phyloP scores from a whole-genome alignment of 495 filamentous ascomycete species.

The Podospora pseudopauciseta region DNA sequence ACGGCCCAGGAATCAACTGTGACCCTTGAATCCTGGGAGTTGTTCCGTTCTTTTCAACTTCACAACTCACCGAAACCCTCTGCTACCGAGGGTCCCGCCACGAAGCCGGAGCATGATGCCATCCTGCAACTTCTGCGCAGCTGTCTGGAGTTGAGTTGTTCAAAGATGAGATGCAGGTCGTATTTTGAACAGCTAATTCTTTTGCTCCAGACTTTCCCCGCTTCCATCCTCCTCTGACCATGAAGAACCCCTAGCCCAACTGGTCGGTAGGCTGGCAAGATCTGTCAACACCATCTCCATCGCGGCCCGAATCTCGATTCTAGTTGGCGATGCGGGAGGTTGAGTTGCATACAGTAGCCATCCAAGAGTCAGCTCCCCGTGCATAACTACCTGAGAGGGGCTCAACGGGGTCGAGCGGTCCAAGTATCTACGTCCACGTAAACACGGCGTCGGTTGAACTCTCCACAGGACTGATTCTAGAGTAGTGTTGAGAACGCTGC shows the following conservation, averaged over 20 bases:
- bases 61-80: background rate
- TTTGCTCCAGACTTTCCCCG: background rate
- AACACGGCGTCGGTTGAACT: background rate
- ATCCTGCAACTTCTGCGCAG: background rate
- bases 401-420: background rate
- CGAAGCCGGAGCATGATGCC: background rate
- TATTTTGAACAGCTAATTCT: background rate
- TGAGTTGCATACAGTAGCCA: background rate
- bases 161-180: background rate
- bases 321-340: background rate
- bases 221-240: background rate
- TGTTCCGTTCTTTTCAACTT: background rate
- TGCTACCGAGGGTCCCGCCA: background rate
- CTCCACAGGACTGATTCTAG: background rate
- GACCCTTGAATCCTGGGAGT: background rate
- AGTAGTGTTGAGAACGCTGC: background rate
- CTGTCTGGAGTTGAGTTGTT: background rate
- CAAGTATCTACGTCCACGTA: background rate
- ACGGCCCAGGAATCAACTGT: constrained; percentile 3
- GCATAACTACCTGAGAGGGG: constrained; percentile 1
- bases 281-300: background rate
- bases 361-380: background rate
- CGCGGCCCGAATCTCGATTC: constrained; percentile 4
- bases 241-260: background rate
- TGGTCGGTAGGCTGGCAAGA: background rate